Base-by-base conservation (phyloP, 1,139 yeast genomes). In the Debaryomycetaceae sp. region DNA sequence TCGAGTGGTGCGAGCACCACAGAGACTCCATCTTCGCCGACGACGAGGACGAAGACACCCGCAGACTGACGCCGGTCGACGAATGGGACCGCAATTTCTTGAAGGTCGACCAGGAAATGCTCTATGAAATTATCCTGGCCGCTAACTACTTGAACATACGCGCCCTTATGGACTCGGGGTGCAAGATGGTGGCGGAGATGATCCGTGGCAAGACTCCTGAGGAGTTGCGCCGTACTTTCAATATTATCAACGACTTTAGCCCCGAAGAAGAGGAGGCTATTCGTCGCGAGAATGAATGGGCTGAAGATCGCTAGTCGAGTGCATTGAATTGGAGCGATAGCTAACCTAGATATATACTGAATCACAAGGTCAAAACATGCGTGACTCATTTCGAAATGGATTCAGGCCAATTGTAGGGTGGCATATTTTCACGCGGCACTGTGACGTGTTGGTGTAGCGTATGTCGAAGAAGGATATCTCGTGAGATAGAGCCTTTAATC, bases 231-330 rank as follows among this genome's bases (percentile, higher is more conserved):
- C 81, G 85, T 55, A 83, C 94, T 2, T 92, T 92, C 65, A 92
- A 92, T 56, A 92, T 92, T 44, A 92, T 80, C 35, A 85, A 87
- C 52, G 98, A 92, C 55, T 90, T 92, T 58, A 82, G 94, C 24
- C 95, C 97, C 4, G 98, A 92, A 53, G 98, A 92, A 56, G 98
- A 90, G 60, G 95, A 93, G 28, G 97, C 95, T 32, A 90, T 92
- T 43, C 79, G 93, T 51, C 75, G 95, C 48, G 98, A 90, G 57
- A 90, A 90, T 52, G 98, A 90, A 55, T 90, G 98, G 98, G 98
- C 98, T 15, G 98, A 90, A 55, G 98, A 90, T 55, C 86, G 95
- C 51, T 86, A 54, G 53, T n/a, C n/a, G n/a, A n/a, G n/a, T n/a
- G n/a, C n/a, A 22, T 22, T 18, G n/a, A 16, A 19, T 19, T 19